Evolutionary conservation across 2,329 filamentous ascomycete genomes (phyloP), one percentile per base, ranked within the genome.

Genomic region (Aspergillus sp.): DNA sequence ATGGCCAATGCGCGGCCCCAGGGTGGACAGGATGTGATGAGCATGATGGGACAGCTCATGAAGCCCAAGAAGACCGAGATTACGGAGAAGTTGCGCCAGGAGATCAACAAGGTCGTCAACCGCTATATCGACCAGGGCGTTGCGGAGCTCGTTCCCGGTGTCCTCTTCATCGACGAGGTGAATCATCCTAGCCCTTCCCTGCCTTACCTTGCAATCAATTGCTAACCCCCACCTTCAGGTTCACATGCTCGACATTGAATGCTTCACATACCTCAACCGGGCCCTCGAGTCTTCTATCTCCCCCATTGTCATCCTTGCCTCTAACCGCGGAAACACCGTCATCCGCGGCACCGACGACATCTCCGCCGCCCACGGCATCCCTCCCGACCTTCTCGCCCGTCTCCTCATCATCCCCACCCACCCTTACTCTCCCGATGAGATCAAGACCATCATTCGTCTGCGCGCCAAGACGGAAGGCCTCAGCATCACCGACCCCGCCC

Each of bases 11-110:
- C 95, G 13, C 85, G 94, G 71, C 95, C 95, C 4, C 92, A 98
- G 81, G 95, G 95, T 56, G 95, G 95, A 48, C 95, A 99, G 82
- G 95, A 99, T 77, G 96, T 99, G 67, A 98, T 99, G 93, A 97
- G 93, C 82, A 98, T 99, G 95, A 98, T 99, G 94, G 95, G 95
- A 71, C 95, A 99, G 79, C 81, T 99, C 73, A 97, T 98, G 92
- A 98, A 98, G 85, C 95, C 95, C 63, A 96, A 96, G 83, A 97
- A 97, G 88, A 99, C 95, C 5, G 95, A 99, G 78, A 98, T 99
- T 73, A 99, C 95, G 30, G 95, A 99, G 79, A 99, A 99, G 82
- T 82, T 99, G 72, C 87, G 95, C 62, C 83, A 87, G 58, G 95
- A 99, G 81, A 98, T 99, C 82, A 97, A 99, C 86, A 98, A 98